Percentiles rank a stretch among this genome's conserved stretches.
Evolutionary conservation across 2,329 filamentous ascomycete genomes (phyloP).

Genomic region (Pyrenochaeta sp.): DNA sequence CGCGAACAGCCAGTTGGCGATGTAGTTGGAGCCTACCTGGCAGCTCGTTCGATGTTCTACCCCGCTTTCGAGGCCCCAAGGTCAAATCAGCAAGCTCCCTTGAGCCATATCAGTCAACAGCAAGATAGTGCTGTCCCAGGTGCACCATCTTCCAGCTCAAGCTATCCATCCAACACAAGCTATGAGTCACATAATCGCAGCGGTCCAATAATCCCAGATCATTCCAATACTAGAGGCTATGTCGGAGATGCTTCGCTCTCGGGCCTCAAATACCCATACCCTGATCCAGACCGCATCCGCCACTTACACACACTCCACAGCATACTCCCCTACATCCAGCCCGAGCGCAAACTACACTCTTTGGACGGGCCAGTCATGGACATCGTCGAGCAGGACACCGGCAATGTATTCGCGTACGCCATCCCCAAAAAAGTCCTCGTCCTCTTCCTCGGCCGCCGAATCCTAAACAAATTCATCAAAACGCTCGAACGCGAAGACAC

Average conservation of each 20-base stretch:
- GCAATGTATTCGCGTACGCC: conserved; percentile 2
- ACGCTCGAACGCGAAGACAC: conserved; percentile 21
- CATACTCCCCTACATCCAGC: conserved; percentile 23
- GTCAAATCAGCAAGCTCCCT: not conserved
- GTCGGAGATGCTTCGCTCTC: not conserved
- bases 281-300: conserved; percentile 28
- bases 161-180: not conserved
- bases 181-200: conserved; percentile 5
- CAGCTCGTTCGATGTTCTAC: conserved; percentile 4
- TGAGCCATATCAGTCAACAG: not conserved
- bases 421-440: conserved; percentile 29
- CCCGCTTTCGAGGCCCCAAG: not conserved
- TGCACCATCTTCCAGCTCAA: not conserved
- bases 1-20: conserved; percentile 8
- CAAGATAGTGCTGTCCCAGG: not conserved
- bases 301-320: conserved; percentile 20
- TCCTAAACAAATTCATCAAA: conserved; percentile 21
- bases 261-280: conserved; percentile 8
- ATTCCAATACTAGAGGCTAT: not conserved
- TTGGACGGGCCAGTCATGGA: conserved; percentile 13
- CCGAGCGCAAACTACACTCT: conserved; percentile 16
- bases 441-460: conserved; percentile 22
- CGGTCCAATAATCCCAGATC: not conserved
- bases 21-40: conserved; percentile 17
- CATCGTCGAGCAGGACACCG: conserved; percentile 21